Base-by-base conservation (phyloP, 2,329 filamentous ascomycete genomes). In the Cryphonectria nitschkei region DNA sequence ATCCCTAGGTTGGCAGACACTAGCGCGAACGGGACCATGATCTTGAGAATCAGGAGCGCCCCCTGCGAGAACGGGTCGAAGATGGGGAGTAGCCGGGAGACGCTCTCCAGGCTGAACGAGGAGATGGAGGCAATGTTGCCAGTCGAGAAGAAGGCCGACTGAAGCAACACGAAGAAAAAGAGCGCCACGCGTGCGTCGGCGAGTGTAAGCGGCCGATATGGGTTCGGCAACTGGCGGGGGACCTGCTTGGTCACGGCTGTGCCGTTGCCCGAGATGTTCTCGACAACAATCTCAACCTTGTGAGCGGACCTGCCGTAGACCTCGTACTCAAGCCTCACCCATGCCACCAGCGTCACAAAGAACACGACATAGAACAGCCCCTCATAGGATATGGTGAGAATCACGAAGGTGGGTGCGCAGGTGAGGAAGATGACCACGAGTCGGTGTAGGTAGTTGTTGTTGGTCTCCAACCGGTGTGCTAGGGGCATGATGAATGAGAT, bases 341-440 rank as follows among this genome's bases (percentile, higher is more conserved):
- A 99, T 69, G 91, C 90, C 67, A 97, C 86, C 6, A 99, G 83
- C 32, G 91, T 93, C 68, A 92, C 84, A 77, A 91, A 94, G 81
- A 98, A 99, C 14, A 92, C 90, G 72, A 98, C 89, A 81, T 98
- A 99, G 80, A 99, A 99, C 2, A 99, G 86, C 0, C 95, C 95
- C 81, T 99, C 96, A 82, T 97, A 99, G 0, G 95, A 98, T 76
- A 98, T 98, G 9, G 95, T 97, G 66, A 99, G 88, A 77, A 99
- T 95, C 78, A 99, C 92, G 81, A 98, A 99, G 1, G 92, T 92
- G 0, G 96, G 96, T 0, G 95, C 92, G 79, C 97, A 98, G 6
- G 95, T 93, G 65, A 99, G 85, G 83, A 98, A 99, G 68, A 98
- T 90, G 75, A 97, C 89, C 75, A 95, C 87, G 4, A 99, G 85